Percentiles rank a stretch among this genome's conserved stretches.
phyloP scores from a whole-genome alignment of 2,329 filamentous ascomycete genomes.

The Claviceps monticola region DNA sequence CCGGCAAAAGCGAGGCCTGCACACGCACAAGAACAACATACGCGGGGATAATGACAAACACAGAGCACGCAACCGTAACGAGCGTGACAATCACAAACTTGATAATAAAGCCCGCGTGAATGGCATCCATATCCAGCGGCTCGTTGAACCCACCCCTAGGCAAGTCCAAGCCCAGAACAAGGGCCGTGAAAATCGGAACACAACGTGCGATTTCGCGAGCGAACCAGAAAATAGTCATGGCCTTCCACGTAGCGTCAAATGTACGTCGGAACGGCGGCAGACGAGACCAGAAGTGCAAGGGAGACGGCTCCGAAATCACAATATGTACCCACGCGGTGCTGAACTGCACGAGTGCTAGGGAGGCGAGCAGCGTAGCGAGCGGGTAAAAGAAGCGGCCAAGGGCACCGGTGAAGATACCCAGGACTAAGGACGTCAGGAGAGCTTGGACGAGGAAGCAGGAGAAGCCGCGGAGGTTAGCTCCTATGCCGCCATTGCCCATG shows the following conservation, averaged over 20 bases:
- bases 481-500: conserved; percentile 46
- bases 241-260: conserved; percentile 54
- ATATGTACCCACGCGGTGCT: conserved; percentile 74
- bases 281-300: conserved; percentile 52
- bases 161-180: conserved; percentile 31
- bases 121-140: conserved; percentile 16
- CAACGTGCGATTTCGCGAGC: conserved; percentile 35
- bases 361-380: conserved; percentile 35
- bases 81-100: conserved; percentile 33
- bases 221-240: conserved; percentile 49
- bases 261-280: conserved; percentile 50
- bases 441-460: conserved; percentile 30
- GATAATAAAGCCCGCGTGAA: conserved; percentile 16
- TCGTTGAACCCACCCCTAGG: conserved; percentile 22
- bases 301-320: conserved; percentile 58
- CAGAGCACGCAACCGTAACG: conserved; percentile 34
- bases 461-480: conserved; percentile 57
- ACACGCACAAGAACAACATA: conserved; percentile 67
- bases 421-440: conserved; percentile 21
- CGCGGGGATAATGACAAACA: conserved; percentile 60
- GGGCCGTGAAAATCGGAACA: conserved; percentile 29
- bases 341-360: conserved; percentile 51
- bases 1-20: conserved; percentile 73
- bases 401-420: conserved; percentile 29
- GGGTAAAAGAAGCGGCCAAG: conserved; percentile 31